Evolutionary conservation across 768 basidiomycete genomes (phyloP), one percentile per base, ranked within the genome.

Genomic region (Rhizopogon sp.): DNA sequence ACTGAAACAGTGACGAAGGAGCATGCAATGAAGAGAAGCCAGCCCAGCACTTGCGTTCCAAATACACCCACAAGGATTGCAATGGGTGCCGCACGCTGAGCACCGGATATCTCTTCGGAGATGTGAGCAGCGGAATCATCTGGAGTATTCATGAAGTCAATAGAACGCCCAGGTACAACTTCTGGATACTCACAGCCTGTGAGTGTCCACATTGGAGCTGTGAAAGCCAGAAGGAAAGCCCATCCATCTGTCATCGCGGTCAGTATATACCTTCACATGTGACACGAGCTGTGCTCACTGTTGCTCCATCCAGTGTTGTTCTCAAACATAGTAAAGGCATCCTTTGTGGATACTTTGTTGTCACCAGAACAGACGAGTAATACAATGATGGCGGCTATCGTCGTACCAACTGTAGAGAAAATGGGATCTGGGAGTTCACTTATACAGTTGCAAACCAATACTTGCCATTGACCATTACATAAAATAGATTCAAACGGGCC

Each of bases 61-160:
- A 74, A 76, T 17, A 87, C 86, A 22, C 81, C 82, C 28, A 85
- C 70, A 45, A 88, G 68, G 59, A 89, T 88, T 0, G 87, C 86
- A 43, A 85, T 77, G 0, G 87, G 87, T 3, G 84, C 87, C 25
- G 82, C 80, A 52, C 74, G 72, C 9, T 79, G 79, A 11, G 86
- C 87, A 44, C 82, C 81, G 3, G 85, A 71, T 1, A 82, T 80
- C 67, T 89, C 87, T 70, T 89, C 87, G 17, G 86, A 80, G 44
- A 89, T 83, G 59, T 88, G 87, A 28, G 84, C 85, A 6, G 87
- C 87, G 37, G 87, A 88, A 62, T 88, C 87, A 58, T 89, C 87
- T 88, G 58, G 11, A 39, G 47, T 25, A 13, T 17, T 39, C 20
- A 10, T 13, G 57, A 56, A 58, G 20, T 17, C 45, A 50, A 20